Base-by-base conservation (phyloP, 805 yeast genomes). In the Hanseniaspora vineae region DNA sequence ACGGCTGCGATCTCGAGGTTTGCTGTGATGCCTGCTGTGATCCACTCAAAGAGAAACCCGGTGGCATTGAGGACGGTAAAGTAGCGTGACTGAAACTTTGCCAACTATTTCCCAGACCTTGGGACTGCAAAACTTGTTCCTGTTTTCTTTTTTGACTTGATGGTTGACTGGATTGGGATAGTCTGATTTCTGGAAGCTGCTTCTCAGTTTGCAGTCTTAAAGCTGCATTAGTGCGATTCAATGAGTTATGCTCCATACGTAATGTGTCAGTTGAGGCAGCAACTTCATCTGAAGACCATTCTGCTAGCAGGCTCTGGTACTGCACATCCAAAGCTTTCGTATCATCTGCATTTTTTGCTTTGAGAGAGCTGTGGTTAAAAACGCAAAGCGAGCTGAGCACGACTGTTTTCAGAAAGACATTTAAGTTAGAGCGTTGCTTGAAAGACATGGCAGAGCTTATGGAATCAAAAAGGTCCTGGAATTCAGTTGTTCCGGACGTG, bases 61-160 rank as follows among this genome's bases (percentile, higher is more conserved):
- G 66, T 2, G 62, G 51, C 62, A 61, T 59, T 6, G 55, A 55
- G 29, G 51, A 54, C 1, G 66, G 66, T 39, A 62, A 42, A 1
- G 51, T 39, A 18, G 31, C 18, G 5, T 42, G 33, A n/a, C 12
- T 17, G 17, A n/a, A 33, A 12, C 6, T 33, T 33, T 33, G 37
- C 4, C 10, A 33, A 10, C 15, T 5, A n/a, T 6, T 6, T 11
- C 15, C 15, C 37, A 11, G 9, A 33, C 4, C 14, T 33, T 33
- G 37, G 9, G 37, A 33, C 12, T 13, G 6, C 37, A 6, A 11
- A 33, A 12, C 15, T 13, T 6, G 15, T n/a, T 33, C 15, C 15
- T 13, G 15, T 13, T 12, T 12, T 10, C 37, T 33, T 33, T 33
- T 33, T 33, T n/a, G 14, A 5, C 6, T 12, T 12, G 15, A 13